These are phyloP conservation scores for Teratosphaeriaceae sp. DNA, from an alignment of 2,329 filamentous ascomycete genomes.

Conservation along the genomic window DNA sequence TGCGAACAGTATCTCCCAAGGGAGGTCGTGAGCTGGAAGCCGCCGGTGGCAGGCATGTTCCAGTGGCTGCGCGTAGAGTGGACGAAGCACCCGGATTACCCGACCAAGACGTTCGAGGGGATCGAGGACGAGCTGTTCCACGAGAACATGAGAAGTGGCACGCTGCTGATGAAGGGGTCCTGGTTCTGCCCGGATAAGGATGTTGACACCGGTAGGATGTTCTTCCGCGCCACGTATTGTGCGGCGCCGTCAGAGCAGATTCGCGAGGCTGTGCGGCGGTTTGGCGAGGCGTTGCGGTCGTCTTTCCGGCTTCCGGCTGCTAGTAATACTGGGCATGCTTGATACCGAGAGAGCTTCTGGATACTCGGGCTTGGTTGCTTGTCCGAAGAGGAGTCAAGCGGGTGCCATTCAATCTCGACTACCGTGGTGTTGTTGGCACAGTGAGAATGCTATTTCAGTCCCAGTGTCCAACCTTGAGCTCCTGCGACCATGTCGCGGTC, in stretches of 20 bases:
- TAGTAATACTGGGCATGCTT: background rate
- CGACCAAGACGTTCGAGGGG: conserved; percentile 46
- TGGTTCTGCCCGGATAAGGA: conserved; percentile 81
- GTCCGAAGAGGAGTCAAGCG: too few species aligned
- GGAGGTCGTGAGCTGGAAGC: conserved; percentile 70
- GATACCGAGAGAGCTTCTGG: too few species aligned
- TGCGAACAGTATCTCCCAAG: conserved; percentile 71
- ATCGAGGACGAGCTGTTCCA: conserved; percentile 87
- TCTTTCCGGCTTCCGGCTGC: conserved; percentile 40
- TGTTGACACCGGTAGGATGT: conserved; percentile 56
- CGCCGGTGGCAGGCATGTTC: conserved; percentile 91
- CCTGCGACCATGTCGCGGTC: too few species aligned
- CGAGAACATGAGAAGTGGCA: conserved; percentile 65
- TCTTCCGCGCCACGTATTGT: conserved; percentile 86
- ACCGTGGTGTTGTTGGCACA: too few species aligned
- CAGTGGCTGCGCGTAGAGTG: conserved; percentile 69
- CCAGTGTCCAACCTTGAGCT: too few species aligned
- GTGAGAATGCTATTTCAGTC: too few species aligned
- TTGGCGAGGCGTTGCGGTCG: conserved; percentile 66
- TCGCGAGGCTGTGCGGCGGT: conserved; percentile 48
- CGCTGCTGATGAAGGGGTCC: conserved; percentile 74
- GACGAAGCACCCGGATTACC: conserved; percentile 56
- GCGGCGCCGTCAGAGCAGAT: conserved; percentile 56
- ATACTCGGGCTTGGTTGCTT: too few species aligned
- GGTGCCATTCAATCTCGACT: too few species aligned